These are phyloP conservation scores for Sicyos edulis DNA, from an alignment of 306 rosid species.

Conservation along the genomic window DNA sequence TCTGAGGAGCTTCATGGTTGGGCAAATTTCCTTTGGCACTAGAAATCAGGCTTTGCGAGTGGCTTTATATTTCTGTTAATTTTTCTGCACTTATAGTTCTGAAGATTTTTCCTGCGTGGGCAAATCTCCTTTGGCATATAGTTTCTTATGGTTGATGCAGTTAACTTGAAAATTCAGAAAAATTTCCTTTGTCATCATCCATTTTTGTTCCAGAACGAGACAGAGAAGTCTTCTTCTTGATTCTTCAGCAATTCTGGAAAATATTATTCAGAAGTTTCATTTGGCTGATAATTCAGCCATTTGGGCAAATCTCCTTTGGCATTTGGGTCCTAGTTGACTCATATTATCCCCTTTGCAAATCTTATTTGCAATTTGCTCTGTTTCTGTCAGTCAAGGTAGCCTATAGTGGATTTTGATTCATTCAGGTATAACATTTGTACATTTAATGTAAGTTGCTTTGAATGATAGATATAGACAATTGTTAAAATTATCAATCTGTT, in stretches of 20 bases:
- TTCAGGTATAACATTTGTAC: constrained; percentile 24
- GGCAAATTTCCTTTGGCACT: constrained; percentile 93
- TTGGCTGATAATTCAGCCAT: constrained; percentile 41
- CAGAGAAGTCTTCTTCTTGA: constrained; percentile 25
- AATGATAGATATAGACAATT: not conserved
- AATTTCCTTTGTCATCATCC: constrained; percentile 29
- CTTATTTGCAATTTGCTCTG: constrained; percentile 57
- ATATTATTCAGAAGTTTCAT: constrained; percentile 34
- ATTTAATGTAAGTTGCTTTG: constrained; percentile 28
- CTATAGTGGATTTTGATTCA: not conserved
- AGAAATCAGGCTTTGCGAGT: constrained; percentile 32
- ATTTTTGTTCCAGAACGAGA: constrained; percentile 21
- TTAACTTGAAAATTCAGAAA: constrained; percentile 23
- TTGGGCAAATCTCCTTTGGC: constrained; percentile 99
- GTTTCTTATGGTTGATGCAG: not conserved
- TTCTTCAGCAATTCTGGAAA: constrained; percentile 38
- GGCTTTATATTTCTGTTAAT: constrained; percentile 23
- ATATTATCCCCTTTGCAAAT: constrained; percentile 47
- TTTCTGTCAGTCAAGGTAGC: constrained; percentile 36
- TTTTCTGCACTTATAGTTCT: constrained; percentile 15
- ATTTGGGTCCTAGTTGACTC: constrained; percentile 56
- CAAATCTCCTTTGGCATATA: constrained; percentile 85
- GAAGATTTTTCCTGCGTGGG: constrained; percentile 43
- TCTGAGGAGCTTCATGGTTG: constrained; percentile 30
- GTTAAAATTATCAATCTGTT: not conserved